Evolutionary conservation across 2,329 filamentous ascomycete species (phyloP), one percentile per base, ranked within the genome.

Genomic region (Fusarium abutilonis): DNA sequence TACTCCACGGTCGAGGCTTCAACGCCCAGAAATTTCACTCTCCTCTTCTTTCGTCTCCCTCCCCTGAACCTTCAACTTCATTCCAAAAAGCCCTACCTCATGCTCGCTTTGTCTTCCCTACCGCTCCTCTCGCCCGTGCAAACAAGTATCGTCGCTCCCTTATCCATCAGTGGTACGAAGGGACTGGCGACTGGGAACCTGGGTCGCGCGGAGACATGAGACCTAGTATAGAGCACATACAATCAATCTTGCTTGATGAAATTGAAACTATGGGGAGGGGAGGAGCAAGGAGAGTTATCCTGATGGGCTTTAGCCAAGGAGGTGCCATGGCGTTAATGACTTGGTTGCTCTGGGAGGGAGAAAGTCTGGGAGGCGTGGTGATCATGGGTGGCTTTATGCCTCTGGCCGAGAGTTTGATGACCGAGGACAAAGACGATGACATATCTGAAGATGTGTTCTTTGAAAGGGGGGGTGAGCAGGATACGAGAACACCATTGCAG

Each of bases 241-340:
- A 80, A 35, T 60, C 29, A 0, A 56, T 83, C 1, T 9, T 83
- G 1, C 47, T 53, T 4, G 38, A 55, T 0, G 81, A 83, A 56
- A 72, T 77, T 1, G 64, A 47, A 1, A n/a, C 67, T 0, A 52
- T 84, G 0, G 44, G 43, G 0, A 42, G 43, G 0, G 73, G 72
- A 0, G 77, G 79, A 4, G 60, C 73, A 1, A 47, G 62, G 11
- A 79, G 76, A 38, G 69, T 85, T 0, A 68, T 83, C 1, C 58
- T 86, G 0, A 79, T 80, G 35, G 83, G 83, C 0, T 68, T 85
- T 15, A 86, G 84, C 44, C 83, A 86, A 60, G 84, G 83, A 0
- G 83, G 81, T 60, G 83, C 83, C 3, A 78, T 79, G 38, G 71
- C 75, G 0, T 56, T 86, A 55, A 66, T 76, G 15, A 72, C 77